These are phyloP conservation scores for Fremontodendron californicum DNA, from an alignment of 345 rosid genomes.

Conservation along the genomic window DNA sequence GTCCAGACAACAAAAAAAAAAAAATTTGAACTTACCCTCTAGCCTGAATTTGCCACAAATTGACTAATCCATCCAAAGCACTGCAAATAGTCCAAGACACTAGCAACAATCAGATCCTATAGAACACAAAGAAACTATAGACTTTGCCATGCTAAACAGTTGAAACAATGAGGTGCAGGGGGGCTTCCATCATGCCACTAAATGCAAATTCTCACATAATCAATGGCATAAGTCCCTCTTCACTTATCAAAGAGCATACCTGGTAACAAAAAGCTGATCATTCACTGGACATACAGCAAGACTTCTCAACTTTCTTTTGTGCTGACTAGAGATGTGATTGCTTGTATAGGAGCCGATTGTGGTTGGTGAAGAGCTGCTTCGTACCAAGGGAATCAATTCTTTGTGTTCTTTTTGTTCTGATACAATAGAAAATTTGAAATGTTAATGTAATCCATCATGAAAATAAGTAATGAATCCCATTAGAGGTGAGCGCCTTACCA, in stretches of 20 bases:
- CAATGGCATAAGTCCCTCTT: background rate
- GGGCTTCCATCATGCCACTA: background rate
- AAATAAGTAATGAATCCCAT: background rate
- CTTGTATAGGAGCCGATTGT: conserved; percentile 51
- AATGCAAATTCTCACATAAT: background rate
- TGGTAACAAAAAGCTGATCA: conserved; percentile 80
- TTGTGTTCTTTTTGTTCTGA: conserved; percentile 73
- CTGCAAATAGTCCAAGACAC: conserved; percentile 26
- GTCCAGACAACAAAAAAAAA: background rate
- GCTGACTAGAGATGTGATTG: conserved; percentile 78
- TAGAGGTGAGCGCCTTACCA: conserved; percentile 37
- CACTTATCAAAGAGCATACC: conserved; percentile 33
- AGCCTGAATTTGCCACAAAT: conserved; percentile 54
- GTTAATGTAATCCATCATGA: conserved; percentile 12
- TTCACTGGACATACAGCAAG: conserved; percentile 66
- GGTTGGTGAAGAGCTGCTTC: conserved; percentile 47
- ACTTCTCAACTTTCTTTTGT: conserved; percentile 89
- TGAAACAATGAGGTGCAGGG: background rate
- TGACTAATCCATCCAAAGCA: conserved; percentile 54
- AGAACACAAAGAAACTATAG: background rate
- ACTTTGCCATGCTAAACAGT: background rate
- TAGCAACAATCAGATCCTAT: conserved; percentile 22
- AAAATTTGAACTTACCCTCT: conserved; percentile 33
- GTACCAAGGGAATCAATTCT: conserved; percentile 67
- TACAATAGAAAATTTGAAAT: conserved; percentile 14